Conservation (phyloP, 345 rosid species). For the Gossypium bickii region DNA sequence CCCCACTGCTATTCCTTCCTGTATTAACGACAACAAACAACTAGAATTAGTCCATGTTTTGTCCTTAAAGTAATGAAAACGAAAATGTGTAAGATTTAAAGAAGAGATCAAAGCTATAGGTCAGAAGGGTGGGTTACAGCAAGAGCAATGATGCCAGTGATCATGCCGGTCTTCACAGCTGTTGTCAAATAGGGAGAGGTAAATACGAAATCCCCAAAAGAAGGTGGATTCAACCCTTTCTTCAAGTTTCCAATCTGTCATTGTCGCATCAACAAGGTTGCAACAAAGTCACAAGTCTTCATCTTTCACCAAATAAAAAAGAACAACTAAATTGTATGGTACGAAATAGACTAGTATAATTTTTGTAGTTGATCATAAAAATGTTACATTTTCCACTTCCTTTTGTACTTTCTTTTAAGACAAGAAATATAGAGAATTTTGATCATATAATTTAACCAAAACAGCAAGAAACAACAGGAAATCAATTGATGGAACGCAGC, state of each 20-base stretch:
- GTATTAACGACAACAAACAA: slow-evolving; percentile 4
- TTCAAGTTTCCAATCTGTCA: slow-evolving; percentile 72
- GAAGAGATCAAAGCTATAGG: not conserved
- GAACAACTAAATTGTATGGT: not conserved
- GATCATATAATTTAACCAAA: not conserved
- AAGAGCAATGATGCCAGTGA: slow-evolving; percentile 78
- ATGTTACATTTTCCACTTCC: too few relatives aligned
- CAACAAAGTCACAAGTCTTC: slow-evolving; percentile 11
- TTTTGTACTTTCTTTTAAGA: not conserved
- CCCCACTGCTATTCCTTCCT: slow-evolving; percentile 98
- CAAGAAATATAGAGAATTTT: not conserved
- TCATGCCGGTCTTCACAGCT: slow-evolving; percentile 65
- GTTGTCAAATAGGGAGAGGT: slow-evolving; percentile 44
- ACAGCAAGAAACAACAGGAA: not conserved
- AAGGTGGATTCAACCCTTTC: slow-evolving; percentile 81
- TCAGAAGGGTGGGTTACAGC: slow-evolving; percentile 44
- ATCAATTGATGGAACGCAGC: not conserved
- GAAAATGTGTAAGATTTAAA: not conserved
- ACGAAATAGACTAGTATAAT: not conserved
- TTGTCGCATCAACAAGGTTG: not conserved
- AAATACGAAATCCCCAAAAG: slow-evolving; percentile 55
- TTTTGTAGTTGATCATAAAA: not conserved
- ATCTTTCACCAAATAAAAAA: not conserved
- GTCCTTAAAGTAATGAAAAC: not conserved
- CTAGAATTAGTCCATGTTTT: not conserved